phyloP scores from a whole-genome alignment of 169 alveolate genomes.

The Cryptosporidium ryanae region DNA sequence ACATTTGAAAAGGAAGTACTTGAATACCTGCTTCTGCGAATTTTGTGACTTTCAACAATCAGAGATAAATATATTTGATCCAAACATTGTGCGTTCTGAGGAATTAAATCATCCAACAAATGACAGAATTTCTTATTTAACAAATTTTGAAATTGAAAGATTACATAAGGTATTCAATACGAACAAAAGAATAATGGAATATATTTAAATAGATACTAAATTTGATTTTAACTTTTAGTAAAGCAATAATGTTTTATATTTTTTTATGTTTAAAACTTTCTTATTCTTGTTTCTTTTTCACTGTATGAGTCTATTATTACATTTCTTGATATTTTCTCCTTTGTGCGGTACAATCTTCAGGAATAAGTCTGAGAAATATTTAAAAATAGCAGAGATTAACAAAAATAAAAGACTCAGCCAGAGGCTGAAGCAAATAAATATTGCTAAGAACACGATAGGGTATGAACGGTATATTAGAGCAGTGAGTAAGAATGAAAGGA shows the following conservation, averaged over 20 bases:
- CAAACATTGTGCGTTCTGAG: background rate
- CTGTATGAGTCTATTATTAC: background rate
- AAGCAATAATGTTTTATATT: background rate
- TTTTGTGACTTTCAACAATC: conserved; percentile 32
- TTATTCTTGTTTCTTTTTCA: background rate
- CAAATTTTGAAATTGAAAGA: conserved; percentile 4
- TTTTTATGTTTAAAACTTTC: background rate
- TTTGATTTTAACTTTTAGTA: background rate
- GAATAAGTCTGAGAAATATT: background rate
- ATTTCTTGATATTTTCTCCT: background rate
- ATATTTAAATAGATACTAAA: background rate
- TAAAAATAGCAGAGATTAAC: background rate
- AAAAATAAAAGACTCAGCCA: conserved; percentile 51
- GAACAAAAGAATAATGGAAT: background rate
- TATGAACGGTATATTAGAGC: conserved; percentile 62
- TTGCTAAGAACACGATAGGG: conserved; percentile 54
- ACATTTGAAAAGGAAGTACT: conserved; percentile 46
- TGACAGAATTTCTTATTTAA: conserved; percentile 1
- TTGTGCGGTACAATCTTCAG: background rate
- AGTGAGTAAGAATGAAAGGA: conserved; percentile 49
- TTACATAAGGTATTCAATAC: background rate
- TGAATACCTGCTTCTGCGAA: conserved; percentile 28
- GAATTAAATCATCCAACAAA: background rate
- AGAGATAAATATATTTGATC: background rate
- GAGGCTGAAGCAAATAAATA: conserved; percentile 70